Evolutionary conservation across 2,329 filamentous ascomycete genomes (phyloP).

Genomic region (Colletotrichum destructivum): DNA sequence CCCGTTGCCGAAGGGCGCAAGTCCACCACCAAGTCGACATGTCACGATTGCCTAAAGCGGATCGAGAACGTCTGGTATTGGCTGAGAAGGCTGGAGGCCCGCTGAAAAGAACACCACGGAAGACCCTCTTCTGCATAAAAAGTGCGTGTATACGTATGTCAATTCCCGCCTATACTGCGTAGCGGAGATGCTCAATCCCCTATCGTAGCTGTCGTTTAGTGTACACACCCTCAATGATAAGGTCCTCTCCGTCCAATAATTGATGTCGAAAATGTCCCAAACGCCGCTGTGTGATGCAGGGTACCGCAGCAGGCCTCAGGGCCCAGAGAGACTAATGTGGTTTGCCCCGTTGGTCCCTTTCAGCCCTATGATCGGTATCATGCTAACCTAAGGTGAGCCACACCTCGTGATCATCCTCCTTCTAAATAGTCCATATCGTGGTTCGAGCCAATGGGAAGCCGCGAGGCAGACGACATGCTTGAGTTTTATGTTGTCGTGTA

Average conservation of each 20-base stretch:
- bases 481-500: neutral
- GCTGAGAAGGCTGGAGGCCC: conserved; percentile 8
- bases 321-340: neutral
- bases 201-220: conserved; percentile 15
- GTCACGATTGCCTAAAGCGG: conserved; percentile 28
- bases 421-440: neutral
- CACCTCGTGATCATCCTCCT: neutral
- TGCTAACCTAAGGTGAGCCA: neutral
- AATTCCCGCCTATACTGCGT: conserved; percentile 2
- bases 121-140: conserved; percentile 5
- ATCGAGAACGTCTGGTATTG: conserved; percentile 13
- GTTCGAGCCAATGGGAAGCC: conserved; percentile 26
- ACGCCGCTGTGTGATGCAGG: conserved; percentile 24
- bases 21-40: conserved; percentile 12
- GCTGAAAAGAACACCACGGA: neutral
- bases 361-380: neutral
- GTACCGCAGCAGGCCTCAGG: neutral
- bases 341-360: neutral
- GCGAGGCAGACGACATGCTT: conserved; percentile 30
- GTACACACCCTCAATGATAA: neutral
- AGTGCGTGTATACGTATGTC: neutral
- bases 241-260: conserved; percentile 17
- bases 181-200: neutral
- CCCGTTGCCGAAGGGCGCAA: conserved; percentile 19
- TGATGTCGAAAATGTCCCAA: neutral